Conservation (phyloP, 495 filamentous ascomycete species). For the Lentithecium fluviatile region DNA sequence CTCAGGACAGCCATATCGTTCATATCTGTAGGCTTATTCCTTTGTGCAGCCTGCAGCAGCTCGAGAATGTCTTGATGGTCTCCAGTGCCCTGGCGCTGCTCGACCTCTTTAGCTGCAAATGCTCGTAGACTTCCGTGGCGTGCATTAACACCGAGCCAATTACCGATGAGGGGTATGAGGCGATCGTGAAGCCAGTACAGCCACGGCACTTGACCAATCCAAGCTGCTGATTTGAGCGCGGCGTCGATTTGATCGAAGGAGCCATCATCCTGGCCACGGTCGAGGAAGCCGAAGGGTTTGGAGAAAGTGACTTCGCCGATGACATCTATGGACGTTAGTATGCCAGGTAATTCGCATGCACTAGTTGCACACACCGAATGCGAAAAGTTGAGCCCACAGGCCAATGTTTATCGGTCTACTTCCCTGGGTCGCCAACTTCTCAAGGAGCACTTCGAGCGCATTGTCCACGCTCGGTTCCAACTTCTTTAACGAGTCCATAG, state of each 20-base stretch:
- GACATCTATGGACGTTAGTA: constrained; percentile 28
- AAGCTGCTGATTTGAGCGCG: constrained; percentile 35
- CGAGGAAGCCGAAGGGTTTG: constrained; percentile 41
- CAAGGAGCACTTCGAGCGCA: constrained; percentile 35
- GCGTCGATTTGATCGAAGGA: constrained; percentile 36
- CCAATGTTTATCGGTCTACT: constrained; percentile 37
- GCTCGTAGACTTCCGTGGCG: constrained; percentile 30
- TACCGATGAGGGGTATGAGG: constrained; percentile 21
- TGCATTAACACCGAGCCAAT: constrained; percentile 25
- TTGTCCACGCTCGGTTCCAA: constrained; percentile 40
- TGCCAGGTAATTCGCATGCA: no score
- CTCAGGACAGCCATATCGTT: constrained; percentile 14
- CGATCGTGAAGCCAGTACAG: constrained; percentile 40
- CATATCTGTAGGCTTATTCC: constrained; percentile 7
- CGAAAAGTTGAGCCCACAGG: constrained; percentile 42
- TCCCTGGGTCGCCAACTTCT: constrained; percentile 27
- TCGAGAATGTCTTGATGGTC: constrained; percentile 21
- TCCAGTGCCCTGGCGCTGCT: constrained; percentile 6
- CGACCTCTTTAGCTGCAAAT: constrained; percentile 23
- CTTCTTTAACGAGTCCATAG: constrained; percentile 39
- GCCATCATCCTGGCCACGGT: constrained; percentile 38
- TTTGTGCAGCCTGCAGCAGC: constrained; percentile 1
- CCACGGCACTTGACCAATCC: constrained; percentile 40
- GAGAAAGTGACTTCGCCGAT: constrained; percentile 42
- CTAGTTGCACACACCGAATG: constrained; percentile 37